Conservation (phyloP, 2,329 filamentous ascomycete species). For the Cladosporium sp. region DNA sequence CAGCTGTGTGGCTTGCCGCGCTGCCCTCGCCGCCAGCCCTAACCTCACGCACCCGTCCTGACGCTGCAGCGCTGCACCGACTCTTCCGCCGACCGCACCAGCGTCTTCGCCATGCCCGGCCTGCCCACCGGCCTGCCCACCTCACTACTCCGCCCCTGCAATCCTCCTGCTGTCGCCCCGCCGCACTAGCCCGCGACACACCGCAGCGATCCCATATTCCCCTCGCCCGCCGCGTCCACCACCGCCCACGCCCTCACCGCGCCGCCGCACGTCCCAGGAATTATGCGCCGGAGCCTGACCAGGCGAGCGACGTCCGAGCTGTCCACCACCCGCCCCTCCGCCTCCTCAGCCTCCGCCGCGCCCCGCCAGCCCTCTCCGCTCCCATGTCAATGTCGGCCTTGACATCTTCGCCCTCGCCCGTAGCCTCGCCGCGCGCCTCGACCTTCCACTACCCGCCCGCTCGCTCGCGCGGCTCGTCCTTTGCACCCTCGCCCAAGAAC, state of each 20-base stretch:
- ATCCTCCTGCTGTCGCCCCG: no score
- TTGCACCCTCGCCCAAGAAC: conserved; percentile 3
- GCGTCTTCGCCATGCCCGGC: no score
- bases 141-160: no score
- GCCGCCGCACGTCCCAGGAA: conserved; percentile 9
- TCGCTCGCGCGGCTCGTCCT: conserved; percentile 1
- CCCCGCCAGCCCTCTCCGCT: conserved; percentile 4
- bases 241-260: not conserved
- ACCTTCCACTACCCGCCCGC: conserved; percentile 15
- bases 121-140: no score
- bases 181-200: no score
- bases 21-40: no score
- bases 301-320: conserved; percentile 6
- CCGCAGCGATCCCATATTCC: no score
- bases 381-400: conserved; percentile 25
- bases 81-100: no score
- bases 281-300: conserved; percentile 8
- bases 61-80: no score
- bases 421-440: conserved; percentile 23
- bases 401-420: conserved; percentile 27
- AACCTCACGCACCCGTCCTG: no score
- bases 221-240: no score
- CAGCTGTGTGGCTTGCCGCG: no score
- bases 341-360: not conserved
- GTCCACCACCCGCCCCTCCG: conserved; percentile 1